Conservation (phyloP, 2,329 filamentous ascomycete species). For the Phaeophleospora eucalypticola region DNA sequence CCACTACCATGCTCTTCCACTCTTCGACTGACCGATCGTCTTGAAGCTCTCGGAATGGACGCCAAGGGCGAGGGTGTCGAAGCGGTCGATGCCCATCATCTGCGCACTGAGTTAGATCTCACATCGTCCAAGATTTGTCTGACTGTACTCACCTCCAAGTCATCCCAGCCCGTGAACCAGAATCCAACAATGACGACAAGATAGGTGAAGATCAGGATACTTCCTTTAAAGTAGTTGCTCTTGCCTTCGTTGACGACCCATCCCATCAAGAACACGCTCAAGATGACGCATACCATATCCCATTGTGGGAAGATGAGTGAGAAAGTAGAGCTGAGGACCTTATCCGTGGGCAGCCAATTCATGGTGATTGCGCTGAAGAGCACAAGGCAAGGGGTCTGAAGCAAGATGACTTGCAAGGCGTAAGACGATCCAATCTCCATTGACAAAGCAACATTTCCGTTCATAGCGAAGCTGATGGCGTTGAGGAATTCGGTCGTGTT, state of each 20-base stretch:
- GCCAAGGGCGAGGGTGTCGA: constrained; percentile 23
- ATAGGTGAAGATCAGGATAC: constrained; percentile 88
- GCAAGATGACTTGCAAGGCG: constrained; percentile 87
- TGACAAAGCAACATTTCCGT: constrained; percentile 94
- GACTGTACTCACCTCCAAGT: constrained; percentile 40
- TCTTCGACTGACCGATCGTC: constrained; percentile 18
- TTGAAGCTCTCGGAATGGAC: constrained; percentile 16
- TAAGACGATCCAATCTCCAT: constrained; percentile 99
- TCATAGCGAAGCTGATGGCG: constrained; percentile 99
- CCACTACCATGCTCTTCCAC: constrained; percentile 16
- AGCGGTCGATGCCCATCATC: constrained; percentile 24
- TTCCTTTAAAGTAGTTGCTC: constrained; percentile 99
- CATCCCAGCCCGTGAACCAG: constrained; percentile 70
- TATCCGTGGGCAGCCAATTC: constrained; percentile 49
- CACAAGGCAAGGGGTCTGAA: constrained; percentile 90
- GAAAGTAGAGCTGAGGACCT: constrained; percentile 63
- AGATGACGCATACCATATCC: constrained; percentile 96
- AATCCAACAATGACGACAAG: constrained; percentile 88
- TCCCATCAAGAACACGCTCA: constrained; percentile 92
- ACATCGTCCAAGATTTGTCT: background rate
- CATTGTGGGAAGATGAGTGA: constrained; percentile 93
- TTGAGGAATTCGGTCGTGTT: constrained; percentile 99
- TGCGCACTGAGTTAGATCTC: constrained; percentile 10
- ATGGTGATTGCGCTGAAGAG: constrained; percentile 79
- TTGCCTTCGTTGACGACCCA: constrained; percentile 99